Percentiles rank a stretch among this genome's conserved stretches.
Evolutionary conservation across 139 green algal species (phyloP).

Genomic region (Astrephomene gubernaculifera): DNA sequence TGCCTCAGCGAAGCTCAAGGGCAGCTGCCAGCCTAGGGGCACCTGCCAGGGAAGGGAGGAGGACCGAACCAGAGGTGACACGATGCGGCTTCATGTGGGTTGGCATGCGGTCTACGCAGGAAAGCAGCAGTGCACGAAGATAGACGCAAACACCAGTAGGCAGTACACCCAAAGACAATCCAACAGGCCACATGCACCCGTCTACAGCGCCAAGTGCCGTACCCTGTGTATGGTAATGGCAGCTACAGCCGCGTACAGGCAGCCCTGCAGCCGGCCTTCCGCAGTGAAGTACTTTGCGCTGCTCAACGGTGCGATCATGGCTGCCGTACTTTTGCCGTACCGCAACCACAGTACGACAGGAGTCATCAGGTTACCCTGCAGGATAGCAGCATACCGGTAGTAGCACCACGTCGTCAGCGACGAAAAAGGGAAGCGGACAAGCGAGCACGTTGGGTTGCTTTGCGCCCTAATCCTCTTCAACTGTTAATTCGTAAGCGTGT

Average conservation of each 20-base stretch:
- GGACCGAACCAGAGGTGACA: not conserved
- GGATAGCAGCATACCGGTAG: too few species aligned
- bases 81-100: too few species aligned
- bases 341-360: not conserved
- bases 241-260: not conserved
- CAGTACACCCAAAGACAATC: not conserved
- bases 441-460: too few species aligned
- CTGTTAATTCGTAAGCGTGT: too few species aligned
- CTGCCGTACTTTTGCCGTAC: not conserved
- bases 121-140: not conserved
- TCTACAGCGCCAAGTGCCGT: not conserved
- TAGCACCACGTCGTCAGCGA: too few species aligned
- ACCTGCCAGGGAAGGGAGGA: not conserved
- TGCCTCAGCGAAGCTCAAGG: not conserved
- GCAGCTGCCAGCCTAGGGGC: not conserved
- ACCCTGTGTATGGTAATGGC: not conserved
- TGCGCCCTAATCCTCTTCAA: too few species aligned
- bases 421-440: too few species aligned
- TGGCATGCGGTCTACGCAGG: not conserved
- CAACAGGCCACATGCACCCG: not conserved
- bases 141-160: not conserved
- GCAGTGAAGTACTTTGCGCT: not conserved
- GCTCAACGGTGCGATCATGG: not conserved
- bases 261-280: not conserved
- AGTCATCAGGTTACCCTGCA: not conserved